Percentiles rank a stretch among this genome's conserved stretches.
Evolutionary conservation across 1,139 yeast species (phyloP).

Genomic region (Saccharomyces pastorianus): DNA sequence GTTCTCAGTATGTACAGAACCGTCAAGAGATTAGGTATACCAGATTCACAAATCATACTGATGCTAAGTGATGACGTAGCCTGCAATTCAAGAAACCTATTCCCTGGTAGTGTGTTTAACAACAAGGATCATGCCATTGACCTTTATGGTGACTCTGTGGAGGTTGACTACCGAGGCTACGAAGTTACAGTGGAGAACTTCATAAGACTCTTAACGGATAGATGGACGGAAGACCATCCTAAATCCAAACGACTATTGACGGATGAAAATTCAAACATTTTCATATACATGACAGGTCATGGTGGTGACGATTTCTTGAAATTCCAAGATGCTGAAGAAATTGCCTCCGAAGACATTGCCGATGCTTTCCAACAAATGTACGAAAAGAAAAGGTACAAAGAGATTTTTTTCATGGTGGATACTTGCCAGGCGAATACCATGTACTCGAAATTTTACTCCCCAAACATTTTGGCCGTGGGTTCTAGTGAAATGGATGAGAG

Average conservation of each 20-base stretch:
- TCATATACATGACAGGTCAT: slow-evolving; percentile 94
- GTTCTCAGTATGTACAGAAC: slow-evolving; percentile 90
- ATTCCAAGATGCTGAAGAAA: slow-evolving; percentile 97
- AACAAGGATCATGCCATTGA: slow-evolving; percentile 92
- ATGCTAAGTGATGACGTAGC: slow-evolving; percentile 97
- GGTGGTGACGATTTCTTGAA: slow-evolving; percentile 97
- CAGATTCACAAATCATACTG: slow-evolving; percentile 91
- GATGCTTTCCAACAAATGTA: slow-evolving; percentile 97
- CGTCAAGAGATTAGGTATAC: slow-evolving; percentile 90
- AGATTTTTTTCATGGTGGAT: slow-evolving; percentile 93
- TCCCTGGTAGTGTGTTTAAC: slow-evolving; percentile 95
- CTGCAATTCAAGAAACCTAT: slow-evolving; percentile 90
- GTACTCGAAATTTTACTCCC: slow-evolving; percentile 89
- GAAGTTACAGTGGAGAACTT: slow-evolving; percentile 97
- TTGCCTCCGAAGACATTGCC: slow-evolving; percentile 90
- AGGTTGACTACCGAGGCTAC: slow-evolving; percentile 94
- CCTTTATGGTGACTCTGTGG: slow-evolving; percentile 86
- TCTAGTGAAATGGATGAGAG: slow-evolving; percentile 85
- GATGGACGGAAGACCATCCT: slow-evolving; percentile 94
- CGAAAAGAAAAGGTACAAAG: slow-evolving; percentile 90
- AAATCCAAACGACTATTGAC: slow-evolving; percentile 82
- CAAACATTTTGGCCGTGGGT: slow-evolving; percentile 88
- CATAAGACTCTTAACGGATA: slow-evolving; percentile 77
- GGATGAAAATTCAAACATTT: slow-evolving; percentile 88
- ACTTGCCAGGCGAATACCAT: slow-evolving; percentile 98